phyloP scores from a whole-genome alignment of 306 rosid genomes.

The Cucurbita pepo region DNA sequence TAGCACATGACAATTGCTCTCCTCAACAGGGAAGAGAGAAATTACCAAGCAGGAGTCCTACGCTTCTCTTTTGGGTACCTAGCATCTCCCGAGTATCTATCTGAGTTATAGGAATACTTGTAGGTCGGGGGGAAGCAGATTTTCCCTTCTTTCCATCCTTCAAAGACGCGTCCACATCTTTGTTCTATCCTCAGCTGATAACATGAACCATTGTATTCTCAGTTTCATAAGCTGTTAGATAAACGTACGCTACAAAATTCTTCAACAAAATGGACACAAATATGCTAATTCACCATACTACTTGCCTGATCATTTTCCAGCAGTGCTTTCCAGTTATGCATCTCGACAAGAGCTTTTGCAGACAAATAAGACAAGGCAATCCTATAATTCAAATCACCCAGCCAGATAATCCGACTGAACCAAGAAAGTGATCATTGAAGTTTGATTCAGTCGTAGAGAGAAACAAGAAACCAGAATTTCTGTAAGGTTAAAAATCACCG shows the following conservation, averaged over 20 bases:
- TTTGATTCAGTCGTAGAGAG: not conserved
- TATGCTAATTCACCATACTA: not conserved
- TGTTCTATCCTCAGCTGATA: constrained; percentile 10
- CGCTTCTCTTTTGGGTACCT: constrained; percentile 9
- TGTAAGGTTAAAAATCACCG: not conserved
- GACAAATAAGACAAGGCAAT: constrained; percentile 77
- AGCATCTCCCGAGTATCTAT: not conserved
- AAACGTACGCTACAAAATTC: not conserved
- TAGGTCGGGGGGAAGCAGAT: constrained; percentile 13
- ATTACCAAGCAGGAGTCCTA: constrained; percentile 13
- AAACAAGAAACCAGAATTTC: not conserved
- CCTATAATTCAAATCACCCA: constrained; percentile 94
- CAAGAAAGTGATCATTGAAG: not conserved
- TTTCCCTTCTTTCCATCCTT: constrained; percentile 11
- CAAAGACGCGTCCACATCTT: not conserved
- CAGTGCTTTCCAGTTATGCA: constrained; percentile 80
- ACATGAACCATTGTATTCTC: not conserved
- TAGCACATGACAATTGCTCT: not conserved
- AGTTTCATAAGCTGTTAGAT: not conserved
- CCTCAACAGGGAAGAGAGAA: not conserved
- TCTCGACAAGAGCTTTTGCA: constrained; percentile 78
- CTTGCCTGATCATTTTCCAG: constrained; percentile 90
- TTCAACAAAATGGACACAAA: not conserved
- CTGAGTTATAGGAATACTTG: constrained; percentile 8
- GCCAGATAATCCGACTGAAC: constrained; percentile 86